phyloP scores from a whole-genome alignment of 2,329 filamentous ascomycete genomes.

The Botrytis cinerea region DNA sequence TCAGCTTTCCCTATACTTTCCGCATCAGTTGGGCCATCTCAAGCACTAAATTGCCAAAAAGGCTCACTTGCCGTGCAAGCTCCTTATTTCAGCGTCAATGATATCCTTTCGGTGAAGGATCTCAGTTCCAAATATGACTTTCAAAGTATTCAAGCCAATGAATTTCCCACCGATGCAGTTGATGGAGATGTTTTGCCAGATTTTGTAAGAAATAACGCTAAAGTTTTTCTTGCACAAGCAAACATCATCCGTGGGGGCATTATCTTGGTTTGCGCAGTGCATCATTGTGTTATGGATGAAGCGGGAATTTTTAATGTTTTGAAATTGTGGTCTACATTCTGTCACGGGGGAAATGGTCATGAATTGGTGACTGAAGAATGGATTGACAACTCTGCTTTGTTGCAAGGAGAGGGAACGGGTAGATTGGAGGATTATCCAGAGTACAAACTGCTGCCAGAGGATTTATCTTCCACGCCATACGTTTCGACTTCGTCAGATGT shows the following conservation, averaged over 20 bases:
- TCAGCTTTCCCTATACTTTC: slow-evolving; percentile 4
- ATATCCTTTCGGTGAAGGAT: slow-evolving; percentile 6
- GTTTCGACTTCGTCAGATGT: slow-evolving; percentile 3
- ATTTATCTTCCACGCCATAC: not conserved
- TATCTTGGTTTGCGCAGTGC: not conserved
- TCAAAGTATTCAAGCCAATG: not conserved
- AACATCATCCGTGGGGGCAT: not conserved
- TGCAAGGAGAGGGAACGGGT: not conserved
- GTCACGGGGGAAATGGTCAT: not conserved
- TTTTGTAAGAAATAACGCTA: not conserved
- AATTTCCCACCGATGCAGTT: slow-evolving; percentile 7
- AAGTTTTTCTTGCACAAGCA: slow-evolving; percentile 1
- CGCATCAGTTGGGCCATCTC: not conserved
- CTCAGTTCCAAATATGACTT: slow-evolving; percentile 12
- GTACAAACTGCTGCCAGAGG: not conserved
- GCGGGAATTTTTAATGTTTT: not conserved
- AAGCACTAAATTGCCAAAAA: not conserved
- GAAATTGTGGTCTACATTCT: slow-evolving; percentile 17
- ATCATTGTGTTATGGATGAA: slow-evolving; percentile 17
- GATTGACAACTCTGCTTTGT: slow-evolving; percentile 11
- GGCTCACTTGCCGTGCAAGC: slow-evolving; percentile 9
- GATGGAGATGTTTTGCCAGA: not conserved
- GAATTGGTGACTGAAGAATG: slow-evolving; percentile 2
- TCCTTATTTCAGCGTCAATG: slow-evolving; percentile 1
- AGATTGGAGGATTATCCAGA: not conserved